phyloP scores from a whole-genome alignment of 2,329 filamentous ascomycete genomes.

The Aspergillus luchuensis region DNA sequence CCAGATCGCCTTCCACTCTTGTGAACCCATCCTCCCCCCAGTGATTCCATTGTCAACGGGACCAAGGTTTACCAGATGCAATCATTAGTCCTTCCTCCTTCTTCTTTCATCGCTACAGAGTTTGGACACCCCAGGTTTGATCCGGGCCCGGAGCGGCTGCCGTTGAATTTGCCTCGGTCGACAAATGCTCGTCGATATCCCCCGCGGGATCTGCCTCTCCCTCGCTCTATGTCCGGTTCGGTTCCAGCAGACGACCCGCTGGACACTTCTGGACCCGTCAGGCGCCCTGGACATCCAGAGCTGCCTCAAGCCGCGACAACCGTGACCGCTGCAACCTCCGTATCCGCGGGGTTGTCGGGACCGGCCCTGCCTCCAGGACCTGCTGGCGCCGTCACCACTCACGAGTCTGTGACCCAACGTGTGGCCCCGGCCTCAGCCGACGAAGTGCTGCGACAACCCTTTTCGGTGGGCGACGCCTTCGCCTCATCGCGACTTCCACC shows the following conservation, averaged over 20 bases:
- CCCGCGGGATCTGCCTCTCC: slow-evolving; percentile 41
- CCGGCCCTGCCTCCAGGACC: slow-evolving; percentile 18
- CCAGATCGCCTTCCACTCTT: slow-evolving; percentile 26
- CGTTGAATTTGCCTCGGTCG: slow-evolving; percentile 37
- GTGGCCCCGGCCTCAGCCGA: slow-evolving; percentile 18
- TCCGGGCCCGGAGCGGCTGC: slow-evolving; percentile 37
- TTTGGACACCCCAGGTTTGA: slow-evolving; percentile 40
- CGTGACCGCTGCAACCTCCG: slow-evolving; percentile 11
- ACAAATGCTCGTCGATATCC: slow-evolving; percentile 43
- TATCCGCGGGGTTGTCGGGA: slow-evolving; percentile 14
- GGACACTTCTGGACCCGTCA: slow-evolving; percentile 40
- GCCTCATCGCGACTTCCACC: slow-evolving; percentile 21
- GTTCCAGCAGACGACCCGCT: slow-evolving; percentile 40
- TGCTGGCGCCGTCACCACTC: slow-evolving; percentile 17
- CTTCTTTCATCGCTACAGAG: slow-evolving; percentile 39
- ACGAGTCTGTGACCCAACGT: slow-evolving; percentile 20
- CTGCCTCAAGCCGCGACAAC: slow-evolving; percentile 28
- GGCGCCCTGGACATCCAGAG: slow-evolving; percentile 34
- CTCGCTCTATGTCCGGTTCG: slow-evolving; percentile 49
- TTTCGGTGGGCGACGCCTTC: slow-evolving; percentile 24
- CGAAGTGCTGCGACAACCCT: slow-evolving; percentile 21
- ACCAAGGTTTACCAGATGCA: slow-evolving; percentile 37
- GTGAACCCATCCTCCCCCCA: slow-evolving; percentile 20
- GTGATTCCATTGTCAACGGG: slow-evolving; percentile 13
- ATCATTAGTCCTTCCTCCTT: slow-evolving; percentile 44